Base-by-base conservation (phyloP, 345 rosid genomes). In the Aquilaria sinensis region DNA sequence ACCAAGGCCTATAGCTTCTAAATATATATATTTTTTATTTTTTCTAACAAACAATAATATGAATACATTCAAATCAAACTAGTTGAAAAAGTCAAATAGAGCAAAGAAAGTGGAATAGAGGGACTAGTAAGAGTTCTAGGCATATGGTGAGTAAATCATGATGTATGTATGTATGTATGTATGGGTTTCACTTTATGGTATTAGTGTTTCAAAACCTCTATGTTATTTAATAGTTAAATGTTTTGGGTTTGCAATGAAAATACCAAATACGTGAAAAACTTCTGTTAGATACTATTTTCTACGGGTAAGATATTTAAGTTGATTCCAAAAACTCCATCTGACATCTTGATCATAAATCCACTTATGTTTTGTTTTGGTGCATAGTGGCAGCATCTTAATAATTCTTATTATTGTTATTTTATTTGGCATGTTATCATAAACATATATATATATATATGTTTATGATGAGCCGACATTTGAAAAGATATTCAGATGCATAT, bases 191-290 rank as follows among this genome's bases (percentile, higher is more conserved):
- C 23, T 23, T 23, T 23, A 23, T 23, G 23, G 23, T 23, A 23
- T 23, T 23, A 23, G 23, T 23, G 0, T 23, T 23, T 23, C 23
- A 23, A 23, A 23, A 23, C 23, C 23, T 23, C 23, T 23, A 1
- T 23, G 23, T 23, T 23, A 23, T 23, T 23, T 23, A 23, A 23
- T 23, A 23, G 23, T 23, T 23, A 23, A 23, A 32, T 94, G 99
- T 78, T 94, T 94, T 6, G 99, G 99, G 8, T 67, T 69, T 67
- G 80, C 82, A 15, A 92, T 92, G 1, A 88, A 88, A 75, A 82
- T 94, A 84, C 96, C 99, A 3, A 94, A 88, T 63, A 77, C 86
- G 99, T 94, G 99, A 97, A 94, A 88, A 73, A 78, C 81, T 1
- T 88, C 94, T 14, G 99, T 94, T 14, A 77, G 84, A 77, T 80